These are phyloP conservation scores for Solanum stenotomum DNA, from an alignment of 257 asterid genomes.

Conservation along the genomic window DNA sequence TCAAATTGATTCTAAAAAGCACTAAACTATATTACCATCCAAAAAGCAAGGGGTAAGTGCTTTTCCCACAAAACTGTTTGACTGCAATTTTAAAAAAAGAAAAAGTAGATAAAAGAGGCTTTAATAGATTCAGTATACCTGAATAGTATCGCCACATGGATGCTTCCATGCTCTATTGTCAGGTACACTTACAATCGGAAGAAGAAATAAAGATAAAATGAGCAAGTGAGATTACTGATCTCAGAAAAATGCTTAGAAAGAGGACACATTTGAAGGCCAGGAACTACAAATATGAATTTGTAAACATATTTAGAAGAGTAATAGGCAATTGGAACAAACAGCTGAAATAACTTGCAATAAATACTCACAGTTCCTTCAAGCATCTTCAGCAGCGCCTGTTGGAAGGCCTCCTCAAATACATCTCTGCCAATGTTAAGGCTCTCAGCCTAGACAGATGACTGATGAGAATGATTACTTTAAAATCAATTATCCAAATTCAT, in stretches of 20 bases:
- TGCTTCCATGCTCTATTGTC: constrained; percentile 52
- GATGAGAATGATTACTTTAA: neutral
- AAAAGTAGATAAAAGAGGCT: neutral
- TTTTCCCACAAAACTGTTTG: neutral
- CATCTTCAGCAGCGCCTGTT: constrained; percentile 86
- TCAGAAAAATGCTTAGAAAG: neutral
- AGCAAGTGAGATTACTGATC: neutral
- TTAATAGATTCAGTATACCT: constrained; percentile 31
- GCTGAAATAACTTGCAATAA: neutral
- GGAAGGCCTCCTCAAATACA: constrained; percentile 90
- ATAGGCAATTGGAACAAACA: too few relatives aligned
- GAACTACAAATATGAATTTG: neutral
- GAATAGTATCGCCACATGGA: constrained; percentile 42
- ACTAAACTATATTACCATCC: neutral
- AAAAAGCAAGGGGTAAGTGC: neutral
- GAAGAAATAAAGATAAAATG: neutral
- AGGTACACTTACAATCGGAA: constrained; percentile 59
- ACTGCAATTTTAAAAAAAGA: neutral
- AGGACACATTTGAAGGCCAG: neutral
- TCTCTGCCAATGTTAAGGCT: constrained; percentile 65
- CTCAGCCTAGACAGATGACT: constrained; percentile 54
- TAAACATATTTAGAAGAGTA: neutral
- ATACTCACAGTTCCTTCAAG: constrained; percentile 91
- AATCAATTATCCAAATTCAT: neutral
- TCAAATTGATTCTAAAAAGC: neutral